Evolutionary conservation across 495 filamentous ascomycete genomes (phyloP), one percentile per base, ranked within the genome.

Genomic region (Podospora pseudocomata): DNA sequence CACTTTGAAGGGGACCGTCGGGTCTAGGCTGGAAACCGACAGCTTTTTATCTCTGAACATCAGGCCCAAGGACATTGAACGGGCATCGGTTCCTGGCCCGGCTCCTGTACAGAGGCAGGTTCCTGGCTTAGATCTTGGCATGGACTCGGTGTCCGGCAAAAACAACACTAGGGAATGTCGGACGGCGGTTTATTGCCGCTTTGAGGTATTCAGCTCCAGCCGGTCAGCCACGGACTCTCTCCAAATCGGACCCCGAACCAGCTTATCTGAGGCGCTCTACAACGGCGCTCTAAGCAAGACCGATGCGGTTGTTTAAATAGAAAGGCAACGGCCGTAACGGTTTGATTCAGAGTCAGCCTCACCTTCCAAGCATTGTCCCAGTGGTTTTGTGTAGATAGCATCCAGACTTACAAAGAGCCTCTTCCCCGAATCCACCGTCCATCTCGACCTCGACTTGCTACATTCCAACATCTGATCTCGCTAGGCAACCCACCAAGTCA

Each of bases 231-330:
- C 74, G 74, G 74, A 74, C 70, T 72, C 60, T 76, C 74, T 76
- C 74, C 74, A 49, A 76, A 72, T 58, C 72, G 72, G 68, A 74
- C 65, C 72, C 72, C 72, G 72, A 70, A 61, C 56, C 56, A 49
- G 39, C 39, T 49, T 49, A 49, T 49, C 13, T 49, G 39, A 49
- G 39, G 39, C 39, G 39, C 39, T 11, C 39, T 32, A 4, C 39
- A 49, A 49, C 39, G 39, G 39, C 15, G 1, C 13, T 49, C 39
- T 49, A 49, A 13, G 39, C 39, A 49, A 49, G 39, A 49, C 13
- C 39, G 39, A 49, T 49, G 5, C 39, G 9, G 39, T 49, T 18
- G 39, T 49, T 55, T 34, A 65, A 30, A 32, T 18, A 20, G n/a
- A 34, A 11, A 66, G 27, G 16, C 27, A 62, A 49, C 39, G 39